These are phyloP conservation scores for Blastomyces gilchristii DNA, from an alignment of 2,329 filamentous ascomycete genomes.

Conservation along the genomic window DNA sequence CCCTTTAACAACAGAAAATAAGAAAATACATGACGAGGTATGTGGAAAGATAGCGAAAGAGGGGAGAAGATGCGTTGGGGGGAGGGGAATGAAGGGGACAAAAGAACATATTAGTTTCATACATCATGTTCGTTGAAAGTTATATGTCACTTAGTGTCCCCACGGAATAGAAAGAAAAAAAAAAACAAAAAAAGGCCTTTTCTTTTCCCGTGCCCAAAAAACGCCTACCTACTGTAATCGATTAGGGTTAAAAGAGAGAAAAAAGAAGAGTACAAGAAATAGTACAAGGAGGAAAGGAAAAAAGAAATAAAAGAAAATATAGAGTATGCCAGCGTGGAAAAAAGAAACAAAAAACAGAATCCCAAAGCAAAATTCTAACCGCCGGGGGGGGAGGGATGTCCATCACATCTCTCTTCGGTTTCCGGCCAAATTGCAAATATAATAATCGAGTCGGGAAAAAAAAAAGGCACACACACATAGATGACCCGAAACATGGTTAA, in stretches of 20 bases:
- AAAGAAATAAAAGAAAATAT: neutral
- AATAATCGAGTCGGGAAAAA: neutral
- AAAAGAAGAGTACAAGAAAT: neutral
- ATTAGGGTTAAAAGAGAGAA: neutral
- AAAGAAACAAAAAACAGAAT: neutral
- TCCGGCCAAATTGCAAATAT: neutral
- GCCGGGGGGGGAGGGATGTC: neutral
- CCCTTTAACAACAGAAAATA: neutral
- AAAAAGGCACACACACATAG: neutral
- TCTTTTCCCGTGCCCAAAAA: conserved; percentile 4
- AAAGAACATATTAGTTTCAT: neutral
- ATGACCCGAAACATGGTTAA: too few species aligned
- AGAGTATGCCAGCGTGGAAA: neutral
- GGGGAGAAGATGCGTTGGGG: too few species aligned
- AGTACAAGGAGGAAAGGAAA: neutral
- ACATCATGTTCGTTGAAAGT: neutral
- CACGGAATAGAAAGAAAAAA: neutral
- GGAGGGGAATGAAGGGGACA: neutral
- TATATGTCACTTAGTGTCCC: neutral
- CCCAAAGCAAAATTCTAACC: conserved; percentile 1
- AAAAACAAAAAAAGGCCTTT: neutral
- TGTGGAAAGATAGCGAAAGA: neutral
- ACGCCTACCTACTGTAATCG: neutral
- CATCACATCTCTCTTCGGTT: neutral
- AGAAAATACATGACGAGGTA: neutral